Evolutionary conservation across 306 rosid genomes (phyloP), one percentile per base, ranked within the genome.

Genomic region (peach (Prunus persica)): DNA sequence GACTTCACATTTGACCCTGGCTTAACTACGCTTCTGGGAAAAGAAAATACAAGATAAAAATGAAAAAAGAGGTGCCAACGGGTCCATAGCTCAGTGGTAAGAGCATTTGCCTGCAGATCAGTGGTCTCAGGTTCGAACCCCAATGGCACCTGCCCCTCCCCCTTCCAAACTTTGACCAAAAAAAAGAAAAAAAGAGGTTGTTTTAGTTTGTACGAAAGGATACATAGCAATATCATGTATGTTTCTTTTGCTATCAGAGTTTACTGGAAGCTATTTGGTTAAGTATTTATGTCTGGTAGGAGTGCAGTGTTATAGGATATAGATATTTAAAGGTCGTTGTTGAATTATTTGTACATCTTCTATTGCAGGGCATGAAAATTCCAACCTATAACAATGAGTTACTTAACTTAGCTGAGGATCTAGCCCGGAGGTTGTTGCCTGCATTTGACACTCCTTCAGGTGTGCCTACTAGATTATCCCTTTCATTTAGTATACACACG

Each of bases 381-480:
- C 87, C 93, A 32, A 85, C 79, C 38, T 92, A 94, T 83, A 88
- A 94, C 77, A 90, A 92, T 82, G 91, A 89, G 73, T 85, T 94
- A 65, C 90, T 94, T 45, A 84, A 85, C 87, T 77, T 94, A 70
- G 98, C 97, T 16, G 98, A 92, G 84, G 98, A 94, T 88, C 87
- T 94, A 73, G 97, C 83, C 69, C 87, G 95, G 86, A 89, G 95
- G 85, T 76, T 94, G 84, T 86, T 94, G 78, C 98, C 97, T 76
- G 98, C 96, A 50, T 94, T 94, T 83, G 97, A 94, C 77, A 92
- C 98, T 73, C 98, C 98, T 61, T 92, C 98, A 73, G 98, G 98
- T 94, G 75, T 85, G 70, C 41, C 70, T 77, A 25, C 60, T 50
- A 2, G 81, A 69, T 67, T 64, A 61, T 66, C 16, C 57, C 55